Evolutionary conservation across 306 rosid genomes (phyloP), one percentile per base, ranked within the genome.

Genomic region (Corylus heterophylla): DNA sequence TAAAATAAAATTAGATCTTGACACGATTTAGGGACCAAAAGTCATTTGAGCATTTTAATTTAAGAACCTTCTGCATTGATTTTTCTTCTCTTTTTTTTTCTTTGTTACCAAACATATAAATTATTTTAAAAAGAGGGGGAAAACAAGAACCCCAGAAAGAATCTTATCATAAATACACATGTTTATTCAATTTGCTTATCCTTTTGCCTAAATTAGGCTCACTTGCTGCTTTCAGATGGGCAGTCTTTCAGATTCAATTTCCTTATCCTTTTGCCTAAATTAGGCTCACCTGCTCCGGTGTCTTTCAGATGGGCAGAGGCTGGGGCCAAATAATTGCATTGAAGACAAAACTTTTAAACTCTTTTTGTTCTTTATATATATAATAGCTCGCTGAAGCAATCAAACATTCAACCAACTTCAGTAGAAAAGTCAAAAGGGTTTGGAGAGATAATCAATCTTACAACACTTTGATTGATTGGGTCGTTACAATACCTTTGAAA

Each of bases 401-500:
- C 27, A 68, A 68, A n/a, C n/a, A 9, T 16, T 18, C 14, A 66
- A 17, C 20, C 47, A 5, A 14, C 7, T 63, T 13, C 11, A 63
- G 29, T 35, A 31, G 69, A 63, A 63, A 63, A 31, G 42, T 63
- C 69, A 14, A 13, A 14, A 29, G 25, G 11, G 12, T 61, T 64
- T 8, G 14, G 35, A 64, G 16, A 67, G 71, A 68, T 51, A 44
- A 68, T 45, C 31, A 3, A n/a, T 22, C 20, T 39, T 8, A 42
- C 48, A 48, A 68, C n/a, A 25, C 42, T 63, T 63, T 31, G 12
- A 14, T 25, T 59, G 44, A 37, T 66, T 66, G 71, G 49, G 71
- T 66, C 13, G 72, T 67, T 67, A 67, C 50, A 67, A 18, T 7
- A 39, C 3, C 50, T 39, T 67, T 67, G 72, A 67, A 67, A 67